A percentile compares a stretch with the other conserved stretches of the same genome.
phyloP scores from a whole-genome alignment of 2,329 filamentous ascomycete species.

The Talaromyces sp. region DNA sequence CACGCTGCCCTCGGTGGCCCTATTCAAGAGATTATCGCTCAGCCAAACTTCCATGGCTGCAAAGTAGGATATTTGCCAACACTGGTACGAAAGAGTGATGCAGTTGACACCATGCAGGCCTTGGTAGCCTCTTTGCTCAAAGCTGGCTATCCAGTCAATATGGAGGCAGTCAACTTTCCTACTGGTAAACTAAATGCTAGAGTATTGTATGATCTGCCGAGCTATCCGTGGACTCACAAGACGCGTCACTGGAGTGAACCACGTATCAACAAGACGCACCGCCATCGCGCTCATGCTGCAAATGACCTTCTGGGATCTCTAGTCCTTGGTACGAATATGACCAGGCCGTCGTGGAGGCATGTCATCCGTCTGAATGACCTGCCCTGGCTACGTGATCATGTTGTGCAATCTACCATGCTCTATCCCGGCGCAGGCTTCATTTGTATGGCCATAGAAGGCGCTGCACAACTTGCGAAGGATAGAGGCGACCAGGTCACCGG shows the following conservation, averaged over 20 bases:
- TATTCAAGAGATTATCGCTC: background rate
- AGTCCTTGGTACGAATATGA: background rate
- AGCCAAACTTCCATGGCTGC: background rate
- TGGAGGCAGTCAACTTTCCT: background rate
- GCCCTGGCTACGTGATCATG: background rate
- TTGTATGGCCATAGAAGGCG: background rate
- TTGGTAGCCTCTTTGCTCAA: background rate
- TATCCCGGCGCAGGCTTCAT: background rate
- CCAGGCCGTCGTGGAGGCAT: background rate
- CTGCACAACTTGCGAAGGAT: background rate
- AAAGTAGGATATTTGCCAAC: background rate
- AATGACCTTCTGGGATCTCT: constrained; percentile 5
- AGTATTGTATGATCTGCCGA: background rate
- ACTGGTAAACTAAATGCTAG: background rate
- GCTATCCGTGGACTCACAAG: constrained; percentile 5
- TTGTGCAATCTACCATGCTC: background rate
- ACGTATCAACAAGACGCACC: background rate
- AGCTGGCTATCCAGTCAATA: background rate
- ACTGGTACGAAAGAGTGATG: background rate
- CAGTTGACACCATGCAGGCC: background rate
- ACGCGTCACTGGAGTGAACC: constrained; percentile 6
- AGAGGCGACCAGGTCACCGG: background rate
- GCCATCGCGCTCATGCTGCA: background rate
- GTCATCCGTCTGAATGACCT: background rate
- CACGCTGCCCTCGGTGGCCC: background rate